A percentile compares a stretch with the other conserved stretches of the same genome.
phyloP scores from a whole-genome alignment of 83 land plant species.

The Larix sibirica region DNA sequence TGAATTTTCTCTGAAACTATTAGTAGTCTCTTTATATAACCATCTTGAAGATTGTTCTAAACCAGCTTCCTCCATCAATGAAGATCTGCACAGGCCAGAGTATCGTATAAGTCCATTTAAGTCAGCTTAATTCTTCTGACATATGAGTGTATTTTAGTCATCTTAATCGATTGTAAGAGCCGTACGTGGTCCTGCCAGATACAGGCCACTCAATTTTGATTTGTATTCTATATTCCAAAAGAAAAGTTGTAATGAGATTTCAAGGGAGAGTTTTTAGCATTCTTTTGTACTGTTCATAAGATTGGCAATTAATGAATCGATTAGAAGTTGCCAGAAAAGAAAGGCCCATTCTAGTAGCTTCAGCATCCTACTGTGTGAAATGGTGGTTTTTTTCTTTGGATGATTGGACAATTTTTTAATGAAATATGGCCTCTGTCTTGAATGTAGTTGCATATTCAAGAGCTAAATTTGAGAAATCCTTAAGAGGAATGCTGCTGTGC shows the following conservation, averaged over 20 bases:
- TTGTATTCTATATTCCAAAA: slow-evolving; percentile 12
- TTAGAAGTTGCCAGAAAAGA: too few relatives aligned
- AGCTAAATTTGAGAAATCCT: too few relatives aligned
- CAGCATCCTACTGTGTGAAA: too few relatives aligned
- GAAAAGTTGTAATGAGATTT: slow-evolving; percentile 14
- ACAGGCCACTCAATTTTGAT: slow-evolving; percentile 22
- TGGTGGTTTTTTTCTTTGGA: too few relatives aligned
- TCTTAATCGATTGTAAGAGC: slow-evolving; percentile 18
- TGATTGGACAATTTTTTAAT: too few relatives aligned
- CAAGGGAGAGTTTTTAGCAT: slow-evolving; percentile 5
- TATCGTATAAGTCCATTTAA: background rate
- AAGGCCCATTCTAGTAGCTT: too few relatives aligned
- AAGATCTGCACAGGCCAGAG: slow-evolving; percentile 3
- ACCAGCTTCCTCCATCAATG: background rate
- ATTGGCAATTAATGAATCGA: slow-evolving; percentile 9
- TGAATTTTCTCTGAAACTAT: slow-evolving; percentile 4
- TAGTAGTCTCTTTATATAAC: slow-evolving; percentile 10
- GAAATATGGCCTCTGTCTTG: too few relatives aligned
- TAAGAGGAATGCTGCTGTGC: too few relatives aligned
- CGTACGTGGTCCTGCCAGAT: slow-evolving; percentile 6
- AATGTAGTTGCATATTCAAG: too few relatives aligned
- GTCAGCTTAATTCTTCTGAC: slow-evolving; percentile 20
- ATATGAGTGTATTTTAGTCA: slow-evolving; percentile 21
- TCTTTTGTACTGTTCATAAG: slow-evolving; percentile 17
- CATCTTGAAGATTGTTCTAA: slow-evolving; percentile 6